Conservation (phyloP, 352 stramenopile genomes). For the Globisporangium cederbergense region DNA sequence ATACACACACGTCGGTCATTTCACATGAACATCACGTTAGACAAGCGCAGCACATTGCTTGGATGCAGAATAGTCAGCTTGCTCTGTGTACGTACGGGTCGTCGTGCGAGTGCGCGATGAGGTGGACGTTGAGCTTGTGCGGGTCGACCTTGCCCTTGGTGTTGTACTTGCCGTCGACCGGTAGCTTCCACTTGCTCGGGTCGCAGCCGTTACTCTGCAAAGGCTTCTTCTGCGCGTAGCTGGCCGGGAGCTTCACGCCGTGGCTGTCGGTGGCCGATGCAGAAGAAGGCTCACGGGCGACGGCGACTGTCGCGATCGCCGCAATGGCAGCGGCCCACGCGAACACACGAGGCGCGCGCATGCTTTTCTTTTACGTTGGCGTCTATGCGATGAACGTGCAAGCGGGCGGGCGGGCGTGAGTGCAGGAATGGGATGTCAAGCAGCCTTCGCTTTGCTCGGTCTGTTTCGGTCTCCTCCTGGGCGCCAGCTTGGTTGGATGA, state of each 20-base stretch:
- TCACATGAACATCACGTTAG: not conserved
- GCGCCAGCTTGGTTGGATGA: not conserved
- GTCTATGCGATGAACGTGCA: too few species aligned
- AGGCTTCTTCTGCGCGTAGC: not conserved
- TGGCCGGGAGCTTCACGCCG: conserved; percentile 3
- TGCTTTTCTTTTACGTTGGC: not conserved
- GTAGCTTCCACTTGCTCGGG: conserved; percentile 63
- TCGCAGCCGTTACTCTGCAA: conserved; percentile 27
- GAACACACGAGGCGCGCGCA: conserved; percentile 19
- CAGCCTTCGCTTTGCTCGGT: not conserved
- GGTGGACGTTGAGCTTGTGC: conserved; percentile 93
- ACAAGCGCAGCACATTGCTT: not conserved
- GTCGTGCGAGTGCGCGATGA: conserved; percentile 96
- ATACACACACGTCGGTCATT: not conserved
- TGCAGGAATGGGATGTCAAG: not conserved
- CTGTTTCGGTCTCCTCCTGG: not conserved
- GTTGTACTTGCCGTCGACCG: conserved; percentile 66
- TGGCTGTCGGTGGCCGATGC: conserved; percentile 14
- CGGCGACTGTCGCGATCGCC: conserved; percentile 9
- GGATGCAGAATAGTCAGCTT: not conserved
- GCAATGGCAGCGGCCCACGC: conserved; percentile 1
- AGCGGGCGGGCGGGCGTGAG: not conserved
- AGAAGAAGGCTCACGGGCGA: not conserved
- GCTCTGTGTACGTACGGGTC: conserved; percentile 61
- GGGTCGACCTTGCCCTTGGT: conserved; percentile 41